Evolutionary conservation across 768 basidiomycete species (phyloP), one percentile per base, ranked within the genome.

Genomic region (Boletus reticuloceps): DNA sequence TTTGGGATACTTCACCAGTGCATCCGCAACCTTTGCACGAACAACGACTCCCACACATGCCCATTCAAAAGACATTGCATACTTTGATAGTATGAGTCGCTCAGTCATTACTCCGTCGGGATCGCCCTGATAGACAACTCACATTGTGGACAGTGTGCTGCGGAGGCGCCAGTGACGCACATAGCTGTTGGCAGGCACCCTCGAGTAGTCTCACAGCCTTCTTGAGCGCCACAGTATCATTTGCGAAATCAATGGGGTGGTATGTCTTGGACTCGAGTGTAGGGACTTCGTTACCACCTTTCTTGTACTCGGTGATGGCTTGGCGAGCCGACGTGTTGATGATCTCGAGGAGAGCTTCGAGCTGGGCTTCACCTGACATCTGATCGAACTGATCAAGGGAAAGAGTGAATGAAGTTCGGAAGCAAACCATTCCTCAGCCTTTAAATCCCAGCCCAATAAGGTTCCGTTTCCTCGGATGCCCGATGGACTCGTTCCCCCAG

Each of bases 291-390:
- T 60, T 34, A 1, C 55, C 60, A 1, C 48, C 54, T 22, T 67
- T 67, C 47, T 63, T 69, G 58, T 69, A 69, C 37, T 63, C 65
- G 16, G 53, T 45, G 17, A 68, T 66, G 14, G 62, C 62, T 47
- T 64, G 59, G 9, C 58, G 65, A 16, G 70, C 62, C 10, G 73
- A 62, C 2, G 56, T 53, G 37, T 64, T 67, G 58, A 73, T 69
- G 17, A 73, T 69, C 9, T 58, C 61, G 40, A 74, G 63, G 46
- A 73, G 64, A 5, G 64, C 63, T 49, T 62, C 58, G 25, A 74
- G 62, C 19, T 73, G 66, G n/a, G 59, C 58, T 58, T 69, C 67
- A 13, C 42, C 58, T 19, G 64, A 65, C 63, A 65, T 65, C 2
- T 13, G 34, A 14, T 34, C 27, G 9, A 27, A 27, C 8, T 0